Evolutionary conservation across 2,329 filamentous ascomycete species (phyloP).

Genomic region (Neonectria hederae): DNA sequence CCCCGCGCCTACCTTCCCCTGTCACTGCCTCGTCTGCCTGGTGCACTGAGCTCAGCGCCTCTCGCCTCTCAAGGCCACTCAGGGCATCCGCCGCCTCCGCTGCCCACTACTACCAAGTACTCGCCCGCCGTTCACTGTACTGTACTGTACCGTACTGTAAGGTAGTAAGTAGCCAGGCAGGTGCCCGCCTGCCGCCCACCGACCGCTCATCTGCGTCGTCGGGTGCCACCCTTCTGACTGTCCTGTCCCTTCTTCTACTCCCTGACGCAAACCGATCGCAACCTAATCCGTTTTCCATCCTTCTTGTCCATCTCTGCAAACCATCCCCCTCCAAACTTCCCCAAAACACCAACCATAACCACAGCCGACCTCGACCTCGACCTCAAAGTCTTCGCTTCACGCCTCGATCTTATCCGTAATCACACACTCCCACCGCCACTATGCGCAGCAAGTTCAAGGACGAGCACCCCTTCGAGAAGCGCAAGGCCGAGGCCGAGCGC

Average conservation of each 20-base stretch:
- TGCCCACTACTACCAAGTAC: constrained; percentile 25
- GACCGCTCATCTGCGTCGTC: constrained; percentile 41
- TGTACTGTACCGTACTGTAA: not conserved
- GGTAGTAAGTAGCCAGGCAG: constrained; percentile 25
- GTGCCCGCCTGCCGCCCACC: constrained; percentile 30
- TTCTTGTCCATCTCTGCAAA: constrained; percentile 34
- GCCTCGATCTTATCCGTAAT: constrained; percentile 25
- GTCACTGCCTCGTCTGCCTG: constrained; percentile 39
- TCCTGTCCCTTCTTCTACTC: constrained; percentile 41
- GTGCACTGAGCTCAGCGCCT: constrained; percentile 12
- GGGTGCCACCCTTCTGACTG: constrained; percentile 39
- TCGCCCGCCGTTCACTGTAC: not conserved
- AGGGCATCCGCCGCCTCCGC: constrained; percentile 31
- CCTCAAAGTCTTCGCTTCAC: not conserved
- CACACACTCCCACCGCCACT: constrained; percentile 56
- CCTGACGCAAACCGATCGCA: constrained; percentile 43
- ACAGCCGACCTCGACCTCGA: not conserved
- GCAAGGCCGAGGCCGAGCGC: constrained; percentile 99
- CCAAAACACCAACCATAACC: not conserved
- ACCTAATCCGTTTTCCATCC: constrained; percentile 41
- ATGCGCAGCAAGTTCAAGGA: constrained; percentile 99
- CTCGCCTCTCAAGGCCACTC: constrained; percentile 19
- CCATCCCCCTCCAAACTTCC: constrained; percentile 6
- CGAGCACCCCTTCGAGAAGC: constrained; percentile 99
- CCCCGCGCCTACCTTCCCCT: constrained; percentile 39